Evolutionary conservation across 192 early-diverging fungal genomes (phyloP).

Genomic region (Linnemannia elongata): DNA sequence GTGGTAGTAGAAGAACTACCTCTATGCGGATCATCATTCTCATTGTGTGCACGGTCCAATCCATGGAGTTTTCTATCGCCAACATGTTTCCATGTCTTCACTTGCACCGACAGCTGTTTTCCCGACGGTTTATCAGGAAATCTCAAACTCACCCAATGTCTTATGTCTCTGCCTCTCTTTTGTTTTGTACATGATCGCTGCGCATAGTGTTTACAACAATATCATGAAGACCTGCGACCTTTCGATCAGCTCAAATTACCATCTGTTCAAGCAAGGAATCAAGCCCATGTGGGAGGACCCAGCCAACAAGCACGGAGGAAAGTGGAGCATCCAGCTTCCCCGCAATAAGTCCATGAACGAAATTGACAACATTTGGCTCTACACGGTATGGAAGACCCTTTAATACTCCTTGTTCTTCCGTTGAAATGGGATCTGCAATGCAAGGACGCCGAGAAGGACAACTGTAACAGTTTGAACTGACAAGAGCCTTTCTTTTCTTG

Average conservation of each 20-base stretch:
- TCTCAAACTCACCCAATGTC: neutral
- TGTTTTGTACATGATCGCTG: neutral
- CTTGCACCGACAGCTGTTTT: neutral
- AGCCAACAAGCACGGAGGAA: constrained; percentile 90
- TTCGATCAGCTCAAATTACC: constrained; percentile 88
- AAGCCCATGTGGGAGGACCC: constrained; percentile 97
- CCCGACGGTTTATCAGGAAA: neutral
- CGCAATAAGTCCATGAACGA: constrained; percentile 78
- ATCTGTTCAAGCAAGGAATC: constrained; percentile 93
- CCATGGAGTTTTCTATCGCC: neutral
- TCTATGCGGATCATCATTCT: neutral
- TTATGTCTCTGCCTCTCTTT: neutral
- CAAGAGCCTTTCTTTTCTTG: neutral
- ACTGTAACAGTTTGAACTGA: neutral
- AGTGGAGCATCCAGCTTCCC: constrained; percentile 86
- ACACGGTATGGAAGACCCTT: constrained; percentile 70
- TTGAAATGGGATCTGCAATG: neutral
- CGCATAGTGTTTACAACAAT: constrained; percentile 82
- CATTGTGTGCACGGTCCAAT: neutral
- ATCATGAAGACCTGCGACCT: constrained; percentile 82
- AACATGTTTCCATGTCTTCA: neutral
- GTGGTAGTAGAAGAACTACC: neutral
- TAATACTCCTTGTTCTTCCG: neutral
- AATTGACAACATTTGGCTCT: constrained; percentile 88
- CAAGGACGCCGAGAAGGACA: neutral